Evolutionary conservation across 805 yeast species (phyloP).

Genomic region (Suhomyces kilbournensis): DNA sequence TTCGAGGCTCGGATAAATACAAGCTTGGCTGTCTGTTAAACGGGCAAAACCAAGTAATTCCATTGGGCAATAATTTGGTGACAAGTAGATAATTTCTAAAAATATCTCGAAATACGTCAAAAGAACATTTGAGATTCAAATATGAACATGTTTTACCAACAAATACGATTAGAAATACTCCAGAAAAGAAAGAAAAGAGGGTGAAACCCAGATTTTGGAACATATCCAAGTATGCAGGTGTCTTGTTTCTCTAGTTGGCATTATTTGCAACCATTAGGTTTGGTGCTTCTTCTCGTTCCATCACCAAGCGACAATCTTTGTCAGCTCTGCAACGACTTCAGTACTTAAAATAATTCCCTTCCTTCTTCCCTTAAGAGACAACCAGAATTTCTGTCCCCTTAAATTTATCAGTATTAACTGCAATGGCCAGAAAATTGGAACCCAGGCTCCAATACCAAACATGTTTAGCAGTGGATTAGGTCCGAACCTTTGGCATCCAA

Average conservation of each 20-base stretch:
- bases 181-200: background rate
- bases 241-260: background rate
- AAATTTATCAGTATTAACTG: slow-evolving; percentile 63
- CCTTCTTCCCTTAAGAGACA: too few relatives aligned
- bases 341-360: too few relatives aligned
- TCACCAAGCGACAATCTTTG: background rate
- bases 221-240: background rate
- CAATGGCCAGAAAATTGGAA: slow-evolving; percentile 56
- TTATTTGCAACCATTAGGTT: background rate
- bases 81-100: too few relatives aligned
- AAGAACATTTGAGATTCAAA: too few relatives aligned
- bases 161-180: too few relatives aligned
- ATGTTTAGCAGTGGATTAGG: slow-evolving; percentile 82
- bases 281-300: background rate
- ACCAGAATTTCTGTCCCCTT: too few relatives aligned
- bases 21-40: too few relatives aligned
- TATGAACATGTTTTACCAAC: too few relatives aligned
- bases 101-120: too few relatives aligned
- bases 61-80: too few relatives aligned
- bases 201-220: background rate
- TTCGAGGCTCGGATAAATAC: too few relatives aligned
- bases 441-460: slow-evolving; percentile 66
- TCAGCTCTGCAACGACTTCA: background rate
- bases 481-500: slow-evolving; percentile 78
- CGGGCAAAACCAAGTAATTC: too few relatives aligned